Evolutionary conservation across 225 moss, liverwort and hornwort genomes (phyloP).

Genomic region (Marchantia polymorpha): DNA sequence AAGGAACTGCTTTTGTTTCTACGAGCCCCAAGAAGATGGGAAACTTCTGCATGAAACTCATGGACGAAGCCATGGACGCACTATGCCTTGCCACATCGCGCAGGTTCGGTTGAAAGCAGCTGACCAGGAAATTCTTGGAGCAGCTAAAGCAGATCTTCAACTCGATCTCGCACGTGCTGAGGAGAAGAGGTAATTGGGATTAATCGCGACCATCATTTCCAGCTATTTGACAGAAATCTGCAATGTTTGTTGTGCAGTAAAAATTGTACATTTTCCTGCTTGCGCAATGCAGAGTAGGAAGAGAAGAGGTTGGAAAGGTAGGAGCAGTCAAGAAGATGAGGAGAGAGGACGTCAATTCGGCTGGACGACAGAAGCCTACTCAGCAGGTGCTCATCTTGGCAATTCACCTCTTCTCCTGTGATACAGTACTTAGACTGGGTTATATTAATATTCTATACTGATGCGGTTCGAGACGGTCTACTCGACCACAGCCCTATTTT

Average conservation of each 20-base stretch:
- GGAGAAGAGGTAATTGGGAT: slow-evolving; percentile 55
- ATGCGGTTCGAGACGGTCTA: too few relatives aligned
- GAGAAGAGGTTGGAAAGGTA: slow-evolving; percentile 30
- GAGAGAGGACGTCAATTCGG: slow-evolving; percentile 10
- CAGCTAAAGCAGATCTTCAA: slow-evolving; percentile 50
- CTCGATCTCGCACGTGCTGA: slow-evolving; percentile 48
- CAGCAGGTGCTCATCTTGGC: slow-evolving; percentile 24
- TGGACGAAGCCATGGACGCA: not conserved
- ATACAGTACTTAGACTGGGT: too few relatives aligned
- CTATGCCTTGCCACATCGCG: not conserved
- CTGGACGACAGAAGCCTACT: slow-evolving; percentile 20
- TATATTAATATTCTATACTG: too few relatives aligned
- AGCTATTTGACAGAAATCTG: not conserved
- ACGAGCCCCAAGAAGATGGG: not conserved
- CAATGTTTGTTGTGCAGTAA: not conserved
- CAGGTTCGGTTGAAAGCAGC: slow-evolving; percentile 28
- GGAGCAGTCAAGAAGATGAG: slow-evolving; percentile 26
- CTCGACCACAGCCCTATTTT: not conserved
- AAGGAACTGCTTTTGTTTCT: not conserved
- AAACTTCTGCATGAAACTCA: not conserved
- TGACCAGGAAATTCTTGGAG: slow-evolving; percentile 24
- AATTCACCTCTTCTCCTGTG: not conserved
- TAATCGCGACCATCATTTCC: not conserved
- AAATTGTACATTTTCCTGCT: not conserved
- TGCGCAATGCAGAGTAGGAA: slow-evolving; percentile 7